These are phyloP conservation scores for Umbelopsis sp. DNA, from an alignment of 371 early-diverging fungal species.

Conservation along the genomic window DNA sequence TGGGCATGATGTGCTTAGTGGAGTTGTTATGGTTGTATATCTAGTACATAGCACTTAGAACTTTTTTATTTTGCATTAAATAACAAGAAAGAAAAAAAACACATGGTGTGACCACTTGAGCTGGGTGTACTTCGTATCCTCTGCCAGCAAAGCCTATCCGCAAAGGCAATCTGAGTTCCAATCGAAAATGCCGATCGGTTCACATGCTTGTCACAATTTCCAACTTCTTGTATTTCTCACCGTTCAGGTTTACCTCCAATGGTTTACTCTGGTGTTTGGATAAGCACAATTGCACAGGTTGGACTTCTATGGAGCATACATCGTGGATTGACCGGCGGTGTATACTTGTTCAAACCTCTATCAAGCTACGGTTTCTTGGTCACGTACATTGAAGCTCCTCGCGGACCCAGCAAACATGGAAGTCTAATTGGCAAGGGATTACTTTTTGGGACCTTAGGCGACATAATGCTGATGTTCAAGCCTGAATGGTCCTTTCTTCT, in stretches of 20 bases:
- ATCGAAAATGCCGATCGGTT: not conserved
- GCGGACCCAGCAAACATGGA: slow-evolving; percentile 7
- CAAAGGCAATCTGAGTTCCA: not conserved
- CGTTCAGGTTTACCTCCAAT: not conserved
- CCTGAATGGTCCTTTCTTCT: slow-evolving; percentile 9
- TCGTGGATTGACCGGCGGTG: not conserved
- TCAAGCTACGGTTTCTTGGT: slow-evolving; percentile 16
- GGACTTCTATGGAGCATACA: slow-evolving; percentile 8
- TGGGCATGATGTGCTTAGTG: slow-evolving; percentile 35
- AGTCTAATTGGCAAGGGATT: slow-evolving; percentile 16
- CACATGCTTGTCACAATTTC: slow-evolving; percentile 7
- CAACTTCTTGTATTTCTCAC: not conserved
- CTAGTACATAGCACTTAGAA: not conserved
- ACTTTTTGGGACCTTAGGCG: not conserved
- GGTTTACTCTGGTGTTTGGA: slow-evolving; percentile 12
- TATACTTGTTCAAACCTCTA: slow-evolving; percentile 8
- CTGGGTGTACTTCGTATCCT: no score
- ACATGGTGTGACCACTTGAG: no score
- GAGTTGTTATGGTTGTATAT: slow-evolving; percentile 16
- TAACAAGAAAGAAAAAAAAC: no score
- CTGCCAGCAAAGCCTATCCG: not conserved
- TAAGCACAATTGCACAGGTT: slow-evolving; percentile 15
- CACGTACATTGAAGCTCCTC: slow-evolving; percentile 10
- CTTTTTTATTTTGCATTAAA: no score
- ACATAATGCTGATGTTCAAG: slow-evolving; percentile 11